A percentile compares a stretch with the other conserved stretches of the same genome.
phyloP scores from a whole-genome alignment of 495 filamentous ascomycete genomes.

The Podospora pseudopauciseta region DNA sequence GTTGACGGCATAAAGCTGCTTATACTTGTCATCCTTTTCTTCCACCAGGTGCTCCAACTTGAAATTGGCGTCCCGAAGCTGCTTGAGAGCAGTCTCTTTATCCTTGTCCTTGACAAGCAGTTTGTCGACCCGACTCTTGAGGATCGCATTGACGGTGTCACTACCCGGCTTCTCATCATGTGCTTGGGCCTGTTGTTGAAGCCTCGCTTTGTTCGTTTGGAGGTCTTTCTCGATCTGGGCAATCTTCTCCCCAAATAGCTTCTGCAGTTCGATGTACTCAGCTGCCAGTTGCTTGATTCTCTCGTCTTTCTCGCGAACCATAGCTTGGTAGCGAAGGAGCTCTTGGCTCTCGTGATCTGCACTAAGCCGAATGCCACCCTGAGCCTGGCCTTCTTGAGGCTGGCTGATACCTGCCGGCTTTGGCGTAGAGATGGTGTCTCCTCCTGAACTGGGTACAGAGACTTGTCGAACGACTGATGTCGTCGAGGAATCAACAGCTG shows the following conservation, averaged over 20 bases:
- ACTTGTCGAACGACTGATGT: background rate
- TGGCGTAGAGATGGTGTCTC: background rate
- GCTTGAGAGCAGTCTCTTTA: background rate
- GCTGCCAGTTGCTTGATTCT: background rate
- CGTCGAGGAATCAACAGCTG: background rate
- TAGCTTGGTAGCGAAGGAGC: background rate
- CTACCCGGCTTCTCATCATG: background rate
- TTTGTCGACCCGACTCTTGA: background rate
- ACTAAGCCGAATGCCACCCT: background rate
- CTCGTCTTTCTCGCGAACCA: background rate
- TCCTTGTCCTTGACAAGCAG: background rate
- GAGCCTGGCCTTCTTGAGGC: too few relatives aligned
- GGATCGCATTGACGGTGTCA: background rate
- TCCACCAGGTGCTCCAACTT: background rate
- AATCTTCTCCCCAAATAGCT: background rate
- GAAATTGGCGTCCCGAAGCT: background rate
- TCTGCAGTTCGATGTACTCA: background rate
- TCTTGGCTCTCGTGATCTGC: background rate
- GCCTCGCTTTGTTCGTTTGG: background rate
- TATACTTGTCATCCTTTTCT: background rate
- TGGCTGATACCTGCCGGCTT: background rate
- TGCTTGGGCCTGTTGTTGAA: background rate
- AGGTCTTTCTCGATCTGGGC: background rate
- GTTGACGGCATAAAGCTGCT: background rate
- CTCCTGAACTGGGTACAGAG: too few relatives aligned